A percentile compares a stretch with the other conserved stretches of the same genome.
phyloP scores from a whole-genome alignment of 2,329 filamentous ascomycete genomes.

The Massarina eburnea region DNA sequence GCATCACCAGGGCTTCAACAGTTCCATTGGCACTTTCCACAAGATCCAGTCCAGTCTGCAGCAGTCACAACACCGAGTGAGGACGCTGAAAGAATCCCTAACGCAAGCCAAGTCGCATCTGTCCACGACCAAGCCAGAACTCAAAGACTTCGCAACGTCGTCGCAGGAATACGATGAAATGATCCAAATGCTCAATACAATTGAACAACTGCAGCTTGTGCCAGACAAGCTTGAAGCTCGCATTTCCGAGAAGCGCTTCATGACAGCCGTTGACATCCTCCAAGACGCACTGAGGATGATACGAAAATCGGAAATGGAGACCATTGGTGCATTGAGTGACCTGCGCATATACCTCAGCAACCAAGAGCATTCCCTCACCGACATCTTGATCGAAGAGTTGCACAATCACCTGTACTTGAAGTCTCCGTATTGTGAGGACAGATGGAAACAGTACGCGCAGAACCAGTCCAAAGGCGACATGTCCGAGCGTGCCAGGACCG shows the following conservation, averaged over 20 bases:
- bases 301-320: slow-evolving; percentile 83
- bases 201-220: slow-evolving; percentile 85
- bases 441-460: slow-evolving; percentile 83
- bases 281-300: slow-evolving; percentile 84
- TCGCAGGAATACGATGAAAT: slow-evolving; percentile 91
- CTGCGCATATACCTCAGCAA: slow-evolving; percentile 86
- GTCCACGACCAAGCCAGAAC: slow-evolving; percentile 81
- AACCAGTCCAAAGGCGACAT: slow-evolving; percentile 56
- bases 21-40: slow-evolving; percentile 97
- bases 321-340: slow-evolving; percentile 85
- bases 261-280: slow-evolving; percentile 88
- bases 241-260: slow-evolving; percentile 93
- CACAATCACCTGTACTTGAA: slow-evolving; percentile 98
- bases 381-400: slow-evolving; percentile 94
- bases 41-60: slow-evolving; percentile 96
- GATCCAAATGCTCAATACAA: slow-evolving; percentile 76
- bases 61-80: slow-evolving; percentile 81
- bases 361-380: slow-evolving; percentile 87
- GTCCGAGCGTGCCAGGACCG: slow-evolving; percentile 34
- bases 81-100: slow-evolving; percentile 80
- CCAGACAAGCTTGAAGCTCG: slow-evolving; percentile 91
- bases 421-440: slow-evolving; percentile 93
- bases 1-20: slow-evolving; percentile 98
- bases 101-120: slow-evolving; percentile 78
- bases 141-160: slow-evolving; percentile 83